A percentile compares a stretch with the other conserved stretches of the same genome.
Conservation (phyloP, 225 moss, liverwort and hornwort species). For the Sphagnum contortum region DNA sequence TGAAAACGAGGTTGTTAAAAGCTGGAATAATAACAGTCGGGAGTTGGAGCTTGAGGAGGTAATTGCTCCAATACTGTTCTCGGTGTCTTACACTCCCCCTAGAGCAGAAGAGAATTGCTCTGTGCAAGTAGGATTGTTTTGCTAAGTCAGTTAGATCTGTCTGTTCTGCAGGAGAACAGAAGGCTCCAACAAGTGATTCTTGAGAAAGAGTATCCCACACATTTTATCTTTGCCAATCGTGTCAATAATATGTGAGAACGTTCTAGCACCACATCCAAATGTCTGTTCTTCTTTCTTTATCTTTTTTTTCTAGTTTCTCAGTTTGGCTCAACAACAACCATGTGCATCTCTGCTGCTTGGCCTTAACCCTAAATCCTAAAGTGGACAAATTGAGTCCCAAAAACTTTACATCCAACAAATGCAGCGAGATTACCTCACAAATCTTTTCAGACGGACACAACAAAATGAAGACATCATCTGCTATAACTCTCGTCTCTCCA, state of each 20-base stretch:
- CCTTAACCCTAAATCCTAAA: constrained; percentile 23
- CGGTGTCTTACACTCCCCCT: not conserved
- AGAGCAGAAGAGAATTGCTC: not conserved
- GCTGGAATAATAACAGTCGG: constrained; percentile 16
- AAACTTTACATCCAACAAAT: constrained; percentile 45
- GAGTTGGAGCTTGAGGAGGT: constrained; percentile 50
- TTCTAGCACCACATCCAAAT: not conserved
- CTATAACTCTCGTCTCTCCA: constrained; percentile 46
- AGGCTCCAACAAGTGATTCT: constrained; percentile 30
- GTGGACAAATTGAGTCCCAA: constrained; percentile 41
- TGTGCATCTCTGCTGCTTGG: not conserved
- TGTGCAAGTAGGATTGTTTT: not conserved
- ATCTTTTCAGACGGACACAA: constrained; percentile 38
- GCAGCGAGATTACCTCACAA: constrained; percentile 37
- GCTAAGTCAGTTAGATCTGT: not conserved
- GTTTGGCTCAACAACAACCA: no score
- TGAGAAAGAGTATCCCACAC: constrained; percentile 47
- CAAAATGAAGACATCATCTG: constrained; percentile 55
- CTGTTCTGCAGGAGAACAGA: constrained; percentile 27
- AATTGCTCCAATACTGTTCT: not conserved
- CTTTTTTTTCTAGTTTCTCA: not conserved
- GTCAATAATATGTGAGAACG: not conserved
- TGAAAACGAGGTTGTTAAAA: constrained; percentile 45
- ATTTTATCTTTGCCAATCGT: not conserved
- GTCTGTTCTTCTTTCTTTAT: not conserved